phyloP scores from a whole-genome alignment of 148 eudicot genomes.

The Pouteria glomerata region DNA sequence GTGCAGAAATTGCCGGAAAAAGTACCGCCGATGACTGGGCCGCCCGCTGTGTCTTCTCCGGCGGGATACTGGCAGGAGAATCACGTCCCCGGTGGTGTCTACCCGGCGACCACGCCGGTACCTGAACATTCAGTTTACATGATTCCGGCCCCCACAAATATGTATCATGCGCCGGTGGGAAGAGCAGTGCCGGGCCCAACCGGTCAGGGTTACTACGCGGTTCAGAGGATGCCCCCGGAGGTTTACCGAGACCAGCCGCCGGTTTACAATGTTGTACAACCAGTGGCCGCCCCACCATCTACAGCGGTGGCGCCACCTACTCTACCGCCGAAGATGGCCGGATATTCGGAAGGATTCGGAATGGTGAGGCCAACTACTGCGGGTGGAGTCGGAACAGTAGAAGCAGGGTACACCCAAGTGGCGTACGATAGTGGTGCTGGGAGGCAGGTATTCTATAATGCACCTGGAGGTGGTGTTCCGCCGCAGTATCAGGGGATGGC shows the following conservation, averaged over 20 bases:
- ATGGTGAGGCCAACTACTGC: constrained; percentile 28
- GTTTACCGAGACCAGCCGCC: constrained; percentile 48
- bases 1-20: constrained; percentile 34
- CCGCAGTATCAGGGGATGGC: constrained; percentile 35
- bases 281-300: constrained; percentile 1
- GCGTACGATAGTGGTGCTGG: constrained; percentile 64
- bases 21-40: constrained; percentile 17
- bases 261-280: constrained; percentile 29
- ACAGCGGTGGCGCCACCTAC: constrained; percentile 24
- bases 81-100: constrained; percentile 30
- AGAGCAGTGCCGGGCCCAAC: constrained; percentile 39
- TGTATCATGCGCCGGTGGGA: constrained; percentile 51
- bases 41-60: constrained; percentile 22
- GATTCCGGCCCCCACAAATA: constrained; percentile 47
- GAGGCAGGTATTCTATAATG: constrained; percentile 61
- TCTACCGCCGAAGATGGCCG: constrained; percentile 25
- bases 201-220: constrained; percentile 58
- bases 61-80: constrained; percentile 41
- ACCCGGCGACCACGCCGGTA: constrained; percentile 15
- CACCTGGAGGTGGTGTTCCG: constrained; percentile 39
- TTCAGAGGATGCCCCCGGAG: constrained; percentile 47
- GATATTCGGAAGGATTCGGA: constrained; percentile 33
- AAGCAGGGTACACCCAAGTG: constrained; percentile 39
- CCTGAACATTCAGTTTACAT: constrained; percentile 59
- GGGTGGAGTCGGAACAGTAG: constrained; percentile 23